Evolutionary conservation across 2,329 filamentous ascomycete species (phyloP), one percentile per base, ranked within the genome.

Genomic region (Rhynchosporium secalis): DNA sequence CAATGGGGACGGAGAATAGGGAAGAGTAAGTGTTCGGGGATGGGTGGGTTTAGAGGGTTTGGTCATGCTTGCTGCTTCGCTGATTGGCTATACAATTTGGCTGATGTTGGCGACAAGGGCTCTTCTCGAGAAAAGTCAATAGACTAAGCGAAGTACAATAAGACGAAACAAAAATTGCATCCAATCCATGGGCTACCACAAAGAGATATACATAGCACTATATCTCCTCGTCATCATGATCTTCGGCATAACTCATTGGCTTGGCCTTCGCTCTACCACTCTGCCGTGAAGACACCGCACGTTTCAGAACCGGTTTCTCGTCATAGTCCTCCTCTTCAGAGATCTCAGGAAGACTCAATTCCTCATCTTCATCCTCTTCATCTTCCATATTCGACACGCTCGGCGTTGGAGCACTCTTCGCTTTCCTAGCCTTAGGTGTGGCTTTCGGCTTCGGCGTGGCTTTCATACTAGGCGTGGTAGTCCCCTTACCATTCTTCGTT

Each of bases 1-100:
- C 58, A 61, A 70, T 65, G 47, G 69, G 61, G 28, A 66, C 29
- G 55, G 72, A 63, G 29, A 72, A 69, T 64, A 80, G 78, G 78
- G 74, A 77, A 61, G 76, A 79, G 62, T 80, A 78, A 78, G 78
- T 79, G 77, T 60, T 71, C 74, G 4, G 77, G 76, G 3, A 79
- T 79, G 75, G 78, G 80, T 74, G 74, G 74, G 36, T 69, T 81
- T 65, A 78, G 78, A 13, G 75, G 73, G 3, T 70, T 20, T 81
- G 63, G 72, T 80, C 20, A 77, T 80, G 76, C 75, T 80, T 69
- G 76, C 76, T 71, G 78, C 78, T 69, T 77, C 75, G 40, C 65
- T 69, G 56, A 46, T 68, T 60, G 65, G 49, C 40, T 67, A 65
- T n/a, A n/a, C 1, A 47, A 9, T 28, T 47, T 47, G 20, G 1